Evolutionary conservation across 2,329 filamentous ascomycete genomes (phyloP), one percentile per base, ranked within the genome.

Genomic region (Purpureocillium takamizusanense): DNA sequence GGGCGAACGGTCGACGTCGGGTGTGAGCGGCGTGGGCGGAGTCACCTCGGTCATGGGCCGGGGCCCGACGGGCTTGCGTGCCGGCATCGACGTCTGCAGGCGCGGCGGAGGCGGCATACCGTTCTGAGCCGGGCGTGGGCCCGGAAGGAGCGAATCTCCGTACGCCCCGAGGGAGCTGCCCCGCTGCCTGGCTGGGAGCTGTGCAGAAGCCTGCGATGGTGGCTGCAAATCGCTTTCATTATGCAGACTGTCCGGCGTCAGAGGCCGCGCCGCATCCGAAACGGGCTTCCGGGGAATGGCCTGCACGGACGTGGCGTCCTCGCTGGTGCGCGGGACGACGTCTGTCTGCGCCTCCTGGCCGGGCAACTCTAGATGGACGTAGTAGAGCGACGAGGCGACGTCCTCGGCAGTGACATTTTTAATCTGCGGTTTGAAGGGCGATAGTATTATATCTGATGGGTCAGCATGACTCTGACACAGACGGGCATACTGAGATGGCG

Each of bases 401-500:
- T 95, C 90, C 56, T 89, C 82, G 33, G 77, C 81, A 0, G 87
- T 94, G 46, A 98, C 86, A 43, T 87, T 90, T 58, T 92, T 95
- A 31, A 83, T 73, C 37, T 85, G 81, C 2, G 92, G 92, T 56
- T 94, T 95, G 45, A 92, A 74, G 1, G 92, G 86, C 2, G 90
- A 94, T 33, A 98, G 77, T 50, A 95, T 94, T 41, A 95, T 75
- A 70, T 95, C 90, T 92, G 30, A 5, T 33, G n/a, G 42, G 42
- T 46, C 47, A 47, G 39, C 38, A 41, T 37, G 42, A 31, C 17
- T n/a, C 12, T 31, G 15, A 25, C 11, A 41, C 16, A 7, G 11
- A 10, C 28, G 6, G 18, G 7, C 9, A 11, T 1, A 23, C 25
- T 35, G 30, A 31, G 36, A 36, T 16, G 42, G 32, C 31, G 23